phyloP scores from a whole-genome alignment of 495 filamentous ascomycete genomes.

The Endocarpon pusillum region DNA sequence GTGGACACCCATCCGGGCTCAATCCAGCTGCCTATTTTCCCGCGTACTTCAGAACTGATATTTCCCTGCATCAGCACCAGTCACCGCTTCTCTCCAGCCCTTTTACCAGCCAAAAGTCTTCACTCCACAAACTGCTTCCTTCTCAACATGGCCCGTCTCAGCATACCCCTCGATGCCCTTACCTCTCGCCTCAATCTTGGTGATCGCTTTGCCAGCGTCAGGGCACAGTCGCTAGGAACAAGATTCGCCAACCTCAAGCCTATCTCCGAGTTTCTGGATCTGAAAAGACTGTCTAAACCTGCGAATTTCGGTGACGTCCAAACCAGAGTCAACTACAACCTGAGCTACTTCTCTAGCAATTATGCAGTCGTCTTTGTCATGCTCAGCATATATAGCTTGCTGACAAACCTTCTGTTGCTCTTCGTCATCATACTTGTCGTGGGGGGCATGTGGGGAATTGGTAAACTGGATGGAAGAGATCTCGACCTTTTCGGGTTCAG shows the following conservation, averaged over 20 bases:
- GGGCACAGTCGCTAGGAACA: slow-evolving; percentile 54
- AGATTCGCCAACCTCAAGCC: slow-evolving; percentile 89
- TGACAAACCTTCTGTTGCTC: slow-evolving; percentile 66
- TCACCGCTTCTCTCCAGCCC: no score
- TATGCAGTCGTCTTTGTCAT: slow-evolving; percentile 87
- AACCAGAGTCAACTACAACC: slow-evolving; percentile 91
- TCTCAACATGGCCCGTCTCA: slow-evolving; percentile 82
- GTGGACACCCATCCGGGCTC: no score
- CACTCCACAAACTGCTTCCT: no score
- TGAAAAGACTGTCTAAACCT: slow-evolving; percentile 91
- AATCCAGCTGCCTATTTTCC: no score
- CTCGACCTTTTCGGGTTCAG: slow-evolving; percentile 67
- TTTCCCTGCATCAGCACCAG: no score
- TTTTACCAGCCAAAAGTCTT: no score
- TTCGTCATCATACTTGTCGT: slow-evolving; percentile 83
- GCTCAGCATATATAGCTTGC: slow-evolving; percentile 85
- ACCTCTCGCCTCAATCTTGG: slow-evolving; percentile 77
- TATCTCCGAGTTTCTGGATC: slow-evolving; percentile 81
- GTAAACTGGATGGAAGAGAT: slow-evolving; percentile 71
- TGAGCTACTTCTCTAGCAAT: slow-evolving; percentile 95
- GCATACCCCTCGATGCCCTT: slow-evolving; percentile 77
- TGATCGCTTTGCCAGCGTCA: slow-evolving; percentile 59
- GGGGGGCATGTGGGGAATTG: slow-evolving; percentile 75
- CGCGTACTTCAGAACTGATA: no score
- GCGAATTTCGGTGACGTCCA: slow-evolving; percentile 80